Evolutionary conservation across 306 rosid genomes (phyloP), one percentile per base, ranked within the genome.

Genomic region (Lathyrus sativus): DNA sequence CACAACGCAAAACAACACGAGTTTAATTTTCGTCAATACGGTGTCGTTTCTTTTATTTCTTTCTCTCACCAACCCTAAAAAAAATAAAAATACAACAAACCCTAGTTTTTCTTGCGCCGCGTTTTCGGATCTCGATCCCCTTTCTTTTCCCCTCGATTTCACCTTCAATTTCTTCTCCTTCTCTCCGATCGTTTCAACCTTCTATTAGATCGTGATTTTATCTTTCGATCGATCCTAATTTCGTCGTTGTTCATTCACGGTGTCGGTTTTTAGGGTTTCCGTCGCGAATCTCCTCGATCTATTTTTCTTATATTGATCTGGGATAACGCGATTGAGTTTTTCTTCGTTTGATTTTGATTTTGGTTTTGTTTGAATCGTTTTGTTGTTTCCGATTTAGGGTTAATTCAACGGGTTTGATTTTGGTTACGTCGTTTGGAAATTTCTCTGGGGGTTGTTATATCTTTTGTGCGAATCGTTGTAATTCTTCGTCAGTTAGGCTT

Each of bases 31-130:
- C 65, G 4, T 5, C 10, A 41, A 80, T 61, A 80, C 88, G 82
- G 77, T 71, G 92, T 76, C 92, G 73, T 73, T 82, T 85, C 62
- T 0, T 80, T 22, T 61, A n/a, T 79, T 59, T 76, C 9, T 7
- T 73, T 76, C 73, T 43, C 74, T 43, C 72, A 62, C 80, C 44
- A 54, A 54, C 76, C 78, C 37, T 19, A 38, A 73, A 11, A 43
- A 63, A 62, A n/a, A 12, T 54, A 46, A 67, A 77, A 74, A 54
- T 53, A 53, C 72, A 67, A 28, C 76, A 38, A 89, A 75, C 92
- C 92, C 92, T 83, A 84, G 63, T n/a, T 62, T 69, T 82, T 74
- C 74, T 51, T 45, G 82, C 78, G 85, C 88, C 83, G 86, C 86
- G 58, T 80, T 76, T 90, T 75, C 70, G 77, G 76, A 82, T 83